Base-by-base conservation (phyloP, 1,139 yeast species). In the Debaryomycetaceae sp. region DNA sequence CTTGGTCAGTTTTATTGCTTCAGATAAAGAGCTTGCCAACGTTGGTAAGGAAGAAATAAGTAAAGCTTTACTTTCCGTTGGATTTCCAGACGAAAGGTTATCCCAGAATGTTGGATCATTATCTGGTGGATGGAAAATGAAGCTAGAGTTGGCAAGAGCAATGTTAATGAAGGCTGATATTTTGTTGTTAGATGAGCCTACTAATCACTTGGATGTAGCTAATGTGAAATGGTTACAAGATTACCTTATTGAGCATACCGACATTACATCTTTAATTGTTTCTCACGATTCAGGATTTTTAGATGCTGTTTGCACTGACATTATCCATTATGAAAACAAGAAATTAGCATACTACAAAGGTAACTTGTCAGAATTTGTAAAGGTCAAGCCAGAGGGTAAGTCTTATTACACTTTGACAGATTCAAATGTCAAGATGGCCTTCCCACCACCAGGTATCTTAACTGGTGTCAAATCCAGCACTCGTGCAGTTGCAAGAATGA, bases 61-160 rank as follows among this genome's bases (percentile, higher is more conserved):
- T 18, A 61, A 60, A 2, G 97, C 96, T 22, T 75, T 92, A 48
- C 79, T 69, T 37, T 80, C 79, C 41, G 98, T 92, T 60, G 98
- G 98, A 3, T 92, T 92, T 65, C 83, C 94, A 48, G 92, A 85
- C 38, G 94, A 85, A 59, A 81, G 97, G 72, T 78, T 95, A 56
- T 74, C 77, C 28, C 97, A 91, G 67, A 78, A 87, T 39, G 97
- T 92, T 46, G 96, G 97, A 34, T 87, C 98, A 2, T 74, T 92
- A 48, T 88, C 97, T 43, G 98, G 98, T 66, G 98, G 98, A 62
- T 89, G 97, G 97, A 92, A 92, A 70, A 92, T 92, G 98, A 92
- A 92, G 72, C 78, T 92, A 51, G 98, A 91, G 66, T 76, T 92
- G 58, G 98, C 98, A 15, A 85, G 98, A 72, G 98, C 98, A 36